Conservation (phyloP, 73 alveolate species). For the Paramecium pentaurelia region DNA sequence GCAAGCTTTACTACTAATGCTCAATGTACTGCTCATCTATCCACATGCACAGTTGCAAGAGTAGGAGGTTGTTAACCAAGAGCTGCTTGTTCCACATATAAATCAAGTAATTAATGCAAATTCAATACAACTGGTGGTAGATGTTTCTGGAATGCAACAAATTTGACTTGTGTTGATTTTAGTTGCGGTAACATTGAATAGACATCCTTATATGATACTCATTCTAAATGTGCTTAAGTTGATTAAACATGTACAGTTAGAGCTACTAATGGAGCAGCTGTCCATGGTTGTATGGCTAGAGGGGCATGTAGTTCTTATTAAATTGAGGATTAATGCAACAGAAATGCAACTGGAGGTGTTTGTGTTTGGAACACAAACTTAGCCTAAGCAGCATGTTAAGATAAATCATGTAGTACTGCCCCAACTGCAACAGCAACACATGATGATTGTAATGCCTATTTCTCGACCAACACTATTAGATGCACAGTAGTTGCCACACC, state of each 20-base stretch:
- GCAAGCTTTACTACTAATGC: no score
- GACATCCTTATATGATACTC: background rate
- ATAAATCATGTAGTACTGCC: slow-evolving; percentile 7
- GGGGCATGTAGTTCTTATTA: background rate
- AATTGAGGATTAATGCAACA: background rate
- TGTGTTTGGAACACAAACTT: background rate
- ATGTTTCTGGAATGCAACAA: background rate
- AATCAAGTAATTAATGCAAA: background rate
- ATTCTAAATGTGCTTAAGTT: background rate
- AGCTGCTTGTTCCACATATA: background rate
- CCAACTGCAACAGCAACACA: slow-evolving; percentile 1
- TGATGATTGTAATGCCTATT: background rate
- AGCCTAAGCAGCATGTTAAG: background rate
- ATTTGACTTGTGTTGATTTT: background rate
- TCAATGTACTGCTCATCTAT: background rate
- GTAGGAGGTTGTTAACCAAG: background rate
- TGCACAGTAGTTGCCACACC: background rate
- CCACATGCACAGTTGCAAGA: slow-evolving; percentile 7
- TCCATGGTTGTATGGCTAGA: background rate
- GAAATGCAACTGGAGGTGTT: background rate
- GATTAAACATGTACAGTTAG: background rate
- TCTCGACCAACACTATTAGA: background rate
- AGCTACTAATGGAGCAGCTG: background rate
- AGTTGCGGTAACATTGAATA: background rate
- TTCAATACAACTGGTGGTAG: background rate